These are phyloP conservation scores for Fremontodendron californicum DNA, from an alignment of 345 rosid species.

Conservation along the genomic window DNA sequence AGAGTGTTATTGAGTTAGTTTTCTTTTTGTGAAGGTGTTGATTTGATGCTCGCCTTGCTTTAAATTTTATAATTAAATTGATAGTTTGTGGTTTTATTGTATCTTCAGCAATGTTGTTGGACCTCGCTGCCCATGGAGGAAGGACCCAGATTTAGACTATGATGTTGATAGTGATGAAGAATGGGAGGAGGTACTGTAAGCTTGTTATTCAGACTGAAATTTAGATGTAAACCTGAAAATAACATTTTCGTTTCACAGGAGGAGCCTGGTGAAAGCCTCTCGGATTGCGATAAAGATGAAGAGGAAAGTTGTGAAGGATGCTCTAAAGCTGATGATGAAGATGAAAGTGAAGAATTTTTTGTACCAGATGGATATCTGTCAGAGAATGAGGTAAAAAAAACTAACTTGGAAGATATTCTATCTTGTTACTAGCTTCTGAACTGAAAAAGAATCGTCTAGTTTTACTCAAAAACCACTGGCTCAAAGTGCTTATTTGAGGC, in stretches of 20 bases:
- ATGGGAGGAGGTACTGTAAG: constrained; percentile 80
- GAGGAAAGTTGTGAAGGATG: constrained; percentile 58
- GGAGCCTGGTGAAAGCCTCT: constrained; percentile 97
- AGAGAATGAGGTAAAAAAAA: constrained; percentile 68
- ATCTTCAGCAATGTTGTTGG: constrained; percentile 53
- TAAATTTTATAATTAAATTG: neutral
- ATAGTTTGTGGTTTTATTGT: constrained; percentile 3
- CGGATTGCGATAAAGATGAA: constrained; percentile 85
- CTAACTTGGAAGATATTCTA: neutral
- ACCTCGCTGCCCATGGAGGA: constrained; percentile 66
- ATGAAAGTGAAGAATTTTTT: constrained; percentile 85
- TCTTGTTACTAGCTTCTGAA: neutral
- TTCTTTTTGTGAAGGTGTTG: neutral
- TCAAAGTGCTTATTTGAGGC: constrained; percentile 11
- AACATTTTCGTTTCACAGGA: constrained; percentile 46
- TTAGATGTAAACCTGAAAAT: constrained; percentile 6
- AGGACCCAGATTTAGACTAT: constrained; percentile 86
- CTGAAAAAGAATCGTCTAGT: neutral
- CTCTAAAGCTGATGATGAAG: constrained; percentile 70
- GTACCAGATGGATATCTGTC: constrained; percentile 98
- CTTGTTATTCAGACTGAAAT: constrained; percentile 7
- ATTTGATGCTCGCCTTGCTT: neutral
- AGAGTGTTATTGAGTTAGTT: neutral
- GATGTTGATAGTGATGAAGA: constrained; percentile 94
- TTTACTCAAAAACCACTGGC: neutral